Base-by-base conservation (phyloP, 1,284 basidiomycete species). In the Ceratobasidium theobromae region DNA sequence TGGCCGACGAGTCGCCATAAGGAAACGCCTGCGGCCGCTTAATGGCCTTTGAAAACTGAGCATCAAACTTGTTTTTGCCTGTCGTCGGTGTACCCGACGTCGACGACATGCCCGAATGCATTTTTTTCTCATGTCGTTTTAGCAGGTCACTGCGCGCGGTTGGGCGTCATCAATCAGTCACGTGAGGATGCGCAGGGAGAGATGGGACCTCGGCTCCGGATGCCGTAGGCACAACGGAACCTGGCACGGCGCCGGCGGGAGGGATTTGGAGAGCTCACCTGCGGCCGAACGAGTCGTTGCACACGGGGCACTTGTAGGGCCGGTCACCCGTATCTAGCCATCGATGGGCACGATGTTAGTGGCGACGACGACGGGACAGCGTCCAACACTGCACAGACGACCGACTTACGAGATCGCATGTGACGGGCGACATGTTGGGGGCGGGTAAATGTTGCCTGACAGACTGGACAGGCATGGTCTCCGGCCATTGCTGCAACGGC, bases 361-460 rank as follows among this genome's bases (percentile, higher is more conserved):
- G 23, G 2, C 3, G 30, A 40, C 28, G 53, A 21, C 18, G 54
- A 12, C 9, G 30, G 35, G 28, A 40, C 18, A 27, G 8, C 25
- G 64, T 43, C 48, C 51, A 68, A 60, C 62, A 65, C 43, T 43
- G 66, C 55, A 65, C 30, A 51, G 49, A 41, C 64, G 23, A 53
- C n/a, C 27, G 14, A 86, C 88, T 78, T 78, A 91, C 88, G 91
- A 71, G 91, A 91, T 74, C 91, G 85, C 84, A 95, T 90, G 77
- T 95, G 91, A 64, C 92, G 79, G 8, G 91, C 91, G 67, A 94
- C 91, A 84, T 94, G 92, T 72, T 94, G 91, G 33, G 91, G 91
- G 60, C 91, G 82, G 18, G 91, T 94, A 74, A 94, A 94, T 0
- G 91, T 93, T 0, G 91, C 90, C 70, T 88, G 85, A 76, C 91